These are phyloP conservation scores for Diplodia intermedia DNA, from an alignment of 2,329 filamentous ascomycete genomes.

Conservation along the genomic window DNA sequence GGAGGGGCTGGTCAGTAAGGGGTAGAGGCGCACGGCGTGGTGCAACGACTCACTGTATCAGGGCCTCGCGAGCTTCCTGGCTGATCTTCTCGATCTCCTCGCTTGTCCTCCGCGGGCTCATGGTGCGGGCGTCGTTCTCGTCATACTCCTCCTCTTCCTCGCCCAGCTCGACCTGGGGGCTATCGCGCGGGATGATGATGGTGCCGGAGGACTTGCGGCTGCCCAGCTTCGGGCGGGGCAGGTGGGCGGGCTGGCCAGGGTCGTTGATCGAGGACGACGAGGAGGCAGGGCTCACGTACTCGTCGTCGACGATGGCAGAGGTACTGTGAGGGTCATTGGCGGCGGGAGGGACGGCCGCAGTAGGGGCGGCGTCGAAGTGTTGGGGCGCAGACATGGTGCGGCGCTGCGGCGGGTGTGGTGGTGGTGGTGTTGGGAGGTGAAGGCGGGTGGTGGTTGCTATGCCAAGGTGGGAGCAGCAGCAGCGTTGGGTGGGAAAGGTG, in stretches of 20 bases:
- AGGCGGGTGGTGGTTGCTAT: constrained; percentile 28
- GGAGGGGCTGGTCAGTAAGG: constrained; percentile 33
- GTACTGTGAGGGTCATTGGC: constrained; percentile 30
- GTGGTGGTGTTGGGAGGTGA: background rate
- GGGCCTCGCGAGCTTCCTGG: constrained; percentile 73
- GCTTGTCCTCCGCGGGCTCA: constrained; percentile 91
- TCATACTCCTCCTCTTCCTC: constrained; percentile 79
- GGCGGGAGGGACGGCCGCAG: constrained; percentile 22
- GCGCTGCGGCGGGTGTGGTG: background rate
- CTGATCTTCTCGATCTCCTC: constrained; percentile 89
- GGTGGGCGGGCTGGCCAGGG: constrained; percentile 23
- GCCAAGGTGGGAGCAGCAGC: constrained; percentile 15
- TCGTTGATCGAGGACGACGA: constrained; percentile 33
- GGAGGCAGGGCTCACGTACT: constrained; percentile 32
- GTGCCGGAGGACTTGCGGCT: constrained; percentile 82
- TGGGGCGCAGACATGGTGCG: constrained; percentile 31
- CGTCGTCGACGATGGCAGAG: constrained; percentile 33
- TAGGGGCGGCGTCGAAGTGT: constrained; percentile 28
- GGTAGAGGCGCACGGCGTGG: background rate
- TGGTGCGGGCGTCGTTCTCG: constrained; percentile 86
- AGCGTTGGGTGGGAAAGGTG: constrained; percentile 22
- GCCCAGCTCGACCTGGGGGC: constrained; percentile 72
- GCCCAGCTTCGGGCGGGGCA: constrained; percentile 68
- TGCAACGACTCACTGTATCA: constrained; percentile 63
- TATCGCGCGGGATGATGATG: constrained; percentile 81